Percentiles rank a stretch among this genome's conserved stretches.
Evolutionary conservation across 2,329 filamentous ascomycete genomes (phyloP).

Genomic region (Graphium sp.): DNA sequence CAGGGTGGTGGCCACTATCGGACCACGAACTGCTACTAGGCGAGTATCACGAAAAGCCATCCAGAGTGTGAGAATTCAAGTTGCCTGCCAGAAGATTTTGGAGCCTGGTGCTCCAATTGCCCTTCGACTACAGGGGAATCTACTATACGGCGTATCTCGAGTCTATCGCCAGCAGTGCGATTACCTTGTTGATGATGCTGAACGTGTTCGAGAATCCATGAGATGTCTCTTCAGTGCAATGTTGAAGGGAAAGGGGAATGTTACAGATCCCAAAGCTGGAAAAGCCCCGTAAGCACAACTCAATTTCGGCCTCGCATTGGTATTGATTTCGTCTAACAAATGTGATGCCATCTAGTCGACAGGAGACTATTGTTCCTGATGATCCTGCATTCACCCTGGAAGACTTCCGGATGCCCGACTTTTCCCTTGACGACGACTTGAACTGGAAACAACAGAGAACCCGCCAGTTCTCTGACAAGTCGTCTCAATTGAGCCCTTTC

Average conservation of each 20-base stretch:
- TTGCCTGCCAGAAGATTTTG: slow-evolving; percentile 78
- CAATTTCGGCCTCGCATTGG: slow-evolving; percentile 18
- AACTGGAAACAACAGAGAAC: slow-evolving; percentile 4
- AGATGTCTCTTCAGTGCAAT: slow-evolving; percentile 27
- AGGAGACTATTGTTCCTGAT: slow-evolving; percentile 62
- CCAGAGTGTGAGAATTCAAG: slow-evolving; percentile 69
- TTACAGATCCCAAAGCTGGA: slow-evolving; percentile 51
- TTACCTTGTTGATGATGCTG: slow-evolving; percentile 70
- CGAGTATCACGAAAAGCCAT: slow-evolving; percentile 79
- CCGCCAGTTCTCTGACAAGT: slow-evolving; percentile 19
- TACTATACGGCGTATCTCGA: slow-evolving; percentile 71
- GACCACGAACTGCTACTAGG: slow-evolving; percentile 44
- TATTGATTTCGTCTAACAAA: slow-evolving; percentile 10
- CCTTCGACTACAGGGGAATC: slow-evolving; percentile 71
- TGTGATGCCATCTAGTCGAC: slow-evolving; percentile 37
- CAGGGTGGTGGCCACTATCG: slow-evolving; percentile 86
- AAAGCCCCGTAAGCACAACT: slow-evolving; percentile 51
- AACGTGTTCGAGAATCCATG: slow-evolving; percentile 60
- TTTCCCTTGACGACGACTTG: slow-evolving; percentile 17
- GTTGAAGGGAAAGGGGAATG: no score
- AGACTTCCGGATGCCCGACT: slow-evolving; percentile 36
- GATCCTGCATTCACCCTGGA: slow-evolving; percentile 68
- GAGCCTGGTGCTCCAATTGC: slow-evolving; percentile 72
- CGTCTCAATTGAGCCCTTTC: slow-evolving; percentile 28
- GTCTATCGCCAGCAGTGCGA: slow-evolving; percentile 78